Evolutionary conservation across 208 protist species (phyloP), one percentile per base, ranked within the genome.

Genomic region (Leishmania martiniquensis): DNA sequence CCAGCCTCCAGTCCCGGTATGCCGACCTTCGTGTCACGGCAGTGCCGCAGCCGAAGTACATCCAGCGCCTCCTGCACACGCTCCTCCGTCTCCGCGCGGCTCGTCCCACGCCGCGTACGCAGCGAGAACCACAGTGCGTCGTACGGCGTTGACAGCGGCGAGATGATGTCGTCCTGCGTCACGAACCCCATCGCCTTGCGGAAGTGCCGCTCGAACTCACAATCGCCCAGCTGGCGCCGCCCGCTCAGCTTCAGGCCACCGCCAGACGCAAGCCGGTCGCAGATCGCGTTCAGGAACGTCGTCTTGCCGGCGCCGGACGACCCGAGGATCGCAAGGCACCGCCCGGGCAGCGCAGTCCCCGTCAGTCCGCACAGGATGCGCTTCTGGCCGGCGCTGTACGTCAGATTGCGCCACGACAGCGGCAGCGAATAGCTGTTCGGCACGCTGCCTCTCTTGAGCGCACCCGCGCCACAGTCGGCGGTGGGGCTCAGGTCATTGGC

Each of bases 221-320:
- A 80, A 37, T 94, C 91, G 34, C 91, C 91, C 20, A 96, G 85
- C 85, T 93, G 89, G 55, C 83, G 78, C 29, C 78, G 82, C 34
- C 91, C 91, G 22, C 70, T 76, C 52, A 96, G 69, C 73, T 88
- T 87, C n/a, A 86, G 70, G n/a, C 82, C 73, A 42, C 76, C 63
- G 49, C 71, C 76, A 1, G 75, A 75, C 54, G 86, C 78, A 13
- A 97, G 88, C 20, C 89, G 87, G 59, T 95, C 91, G 66, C 84
- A 89, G 47, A 97, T 83, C 49, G 91, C 91, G 78, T 95, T 95
- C 45, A 97, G 94, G 20, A 68, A 44, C 63, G 63, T 68, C 39
- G 63, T 96, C 84, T 97, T 97, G 70, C 94, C 94, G 45, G 94
- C 91, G 73, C 94, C 94, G 57, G 88, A 94, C 32, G 86, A 84